Evolutionary conservation across 108 stramenopile species (phyloP).

Genomic region (Aurantiochytrium sp.): DNA sequence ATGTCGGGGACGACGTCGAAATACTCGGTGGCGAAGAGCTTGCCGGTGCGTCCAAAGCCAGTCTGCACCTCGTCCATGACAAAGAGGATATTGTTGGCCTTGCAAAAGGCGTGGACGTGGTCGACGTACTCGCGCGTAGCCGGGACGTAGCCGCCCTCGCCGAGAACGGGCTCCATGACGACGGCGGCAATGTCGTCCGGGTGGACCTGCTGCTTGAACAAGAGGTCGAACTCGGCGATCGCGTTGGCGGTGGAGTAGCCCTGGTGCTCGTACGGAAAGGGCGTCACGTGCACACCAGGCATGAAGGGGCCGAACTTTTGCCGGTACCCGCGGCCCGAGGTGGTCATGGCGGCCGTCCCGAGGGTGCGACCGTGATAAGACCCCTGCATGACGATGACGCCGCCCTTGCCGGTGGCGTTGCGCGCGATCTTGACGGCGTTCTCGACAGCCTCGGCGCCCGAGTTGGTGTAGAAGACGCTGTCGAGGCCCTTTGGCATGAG

Average conservation of each 20-base stretch:
- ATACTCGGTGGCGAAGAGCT: conserved; percentile 37
- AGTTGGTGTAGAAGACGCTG: conserved; percentile 59
- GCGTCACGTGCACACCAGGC: conserved; percentile 33
- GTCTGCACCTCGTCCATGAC: conserved; percentile 51
- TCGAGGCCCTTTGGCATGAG: conserved; percentile 41
- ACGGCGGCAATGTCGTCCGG: conserved; percentile 57
- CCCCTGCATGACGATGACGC: conserved; percentile 61
- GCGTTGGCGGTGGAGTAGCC: conserved; percentile 42
- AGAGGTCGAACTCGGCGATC: conserved; percentile 43
- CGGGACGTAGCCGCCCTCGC: conserved; percentile 64
- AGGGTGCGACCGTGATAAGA: conserved; percentile 68
- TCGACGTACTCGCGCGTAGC: conserved; percentile 58
- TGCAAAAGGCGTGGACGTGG: conserved; percentile 51
- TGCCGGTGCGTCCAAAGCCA: conserved; percentile 40
- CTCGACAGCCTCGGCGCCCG: conserved; percentile 70
- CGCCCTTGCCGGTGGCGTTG: conserved; percentile 60
- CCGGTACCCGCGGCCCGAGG: conserved; percentile 40
- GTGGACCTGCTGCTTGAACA: conserved; percentile 52
- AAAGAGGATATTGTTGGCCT: conserved; percentile 50
- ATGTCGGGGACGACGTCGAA: conserved; percentile 59
- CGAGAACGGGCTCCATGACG: conserved; percentile 62
- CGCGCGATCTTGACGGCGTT: conserved; percentile 66
- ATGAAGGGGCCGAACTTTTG: not conserved
- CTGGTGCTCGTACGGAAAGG: conserved; percentile 56
- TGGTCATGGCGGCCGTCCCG: conserved; percentile 69